Percentiles rank a stretch among this genome's conserved stretches.
Evolutionary conservation across 495 filamentous ascomycete genomes (phyloP).

Genomic region (Penicillium maclennaniae): DNA sequence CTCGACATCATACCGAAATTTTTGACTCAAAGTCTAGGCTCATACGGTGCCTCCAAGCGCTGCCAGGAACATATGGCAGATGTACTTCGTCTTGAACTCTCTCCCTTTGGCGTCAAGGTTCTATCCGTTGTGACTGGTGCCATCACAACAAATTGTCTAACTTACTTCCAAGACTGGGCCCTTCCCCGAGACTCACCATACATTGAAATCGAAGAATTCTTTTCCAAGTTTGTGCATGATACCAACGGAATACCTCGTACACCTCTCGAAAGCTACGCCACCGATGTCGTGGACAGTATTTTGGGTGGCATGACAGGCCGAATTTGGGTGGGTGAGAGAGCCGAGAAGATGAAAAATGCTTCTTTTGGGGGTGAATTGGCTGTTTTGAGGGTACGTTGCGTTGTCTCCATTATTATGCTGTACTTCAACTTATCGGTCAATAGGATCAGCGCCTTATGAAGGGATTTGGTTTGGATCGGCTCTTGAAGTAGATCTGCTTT

Average conservation of each 20-base stretch:
- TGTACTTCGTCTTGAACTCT: constrained; percentile 50
- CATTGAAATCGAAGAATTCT: constrained; percentile 2
- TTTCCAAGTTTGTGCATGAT: background rate
- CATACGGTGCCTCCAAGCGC: constrained; percentile 52
- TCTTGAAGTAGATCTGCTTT: background rate
- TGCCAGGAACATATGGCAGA: constrained; percentile 48
- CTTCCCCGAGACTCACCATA: constrained; percentile 7
- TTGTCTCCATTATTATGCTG: background rate
- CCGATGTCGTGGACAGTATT: constrained; percentile 15
- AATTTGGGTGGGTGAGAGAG: constrained; percentile 1
- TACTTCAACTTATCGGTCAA: background rate
- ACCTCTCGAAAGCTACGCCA: background rate
- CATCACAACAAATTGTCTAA: constrained; percentile 4
- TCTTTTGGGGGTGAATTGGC: background rate
- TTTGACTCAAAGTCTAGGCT: background rate
- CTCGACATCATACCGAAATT: background rate
- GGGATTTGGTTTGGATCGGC: background rate
- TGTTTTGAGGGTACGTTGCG: background rate
- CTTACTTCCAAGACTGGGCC: constrained; percentile 2
- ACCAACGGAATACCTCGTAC: background rate
- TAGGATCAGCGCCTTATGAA: background rate
- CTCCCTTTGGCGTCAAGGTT: constrained; percentile 51
- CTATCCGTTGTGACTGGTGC: constrained; percentile 40
- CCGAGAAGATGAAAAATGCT: background rate
- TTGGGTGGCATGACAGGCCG: constrained; percentile 13